Evolutionary conservation across 2,329 filamentous ascomycete species (phyloP).

Genomic region (Setomelanomma holmii): DNA sequence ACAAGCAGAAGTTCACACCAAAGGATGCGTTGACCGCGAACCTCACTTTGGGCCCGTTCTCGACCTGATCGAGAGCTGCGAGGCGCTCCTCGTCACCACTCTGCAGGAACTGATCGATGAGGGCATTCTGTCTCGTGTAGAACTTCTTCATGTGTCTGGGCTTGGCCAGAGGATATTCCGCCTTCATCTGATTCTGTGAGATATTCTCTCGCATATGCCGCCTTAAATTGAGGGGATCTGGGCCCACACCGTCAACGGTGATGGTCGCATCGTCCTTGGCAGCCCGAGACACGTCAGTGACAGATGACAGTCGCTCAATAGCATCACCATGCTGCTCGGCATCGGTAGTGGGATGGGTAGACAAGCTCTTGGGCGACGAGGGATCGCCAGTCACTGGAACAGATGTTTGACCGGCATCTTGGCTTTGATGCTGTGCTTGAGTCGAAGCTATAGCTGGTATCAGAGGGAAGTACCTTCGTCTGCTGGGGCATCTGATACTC

Average conservation of each 20-base stretch:
- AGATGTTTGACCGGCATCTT: constrained; percentile 37
- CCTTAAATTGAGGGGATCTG: constrained; percentile 48
- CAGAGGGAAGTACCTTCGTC: constrained; percentile 28
- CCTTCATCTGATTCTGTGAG: constrained; percentile 56
- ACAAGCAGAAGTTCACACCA: constrained; percentile 55
- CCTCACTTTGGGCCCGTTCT: constrained; percentile 53
- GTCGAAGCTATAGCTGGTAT: constrained; percentile 37
- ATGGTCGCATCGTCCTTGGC: constrained; percentile 31
- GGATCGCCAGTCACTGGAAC: constrained; percentile 31
- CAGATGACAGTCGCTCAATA: constrained; percentile 33
- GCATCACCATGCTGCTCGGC: constrained; percentile 30
- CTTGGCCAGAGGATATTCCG: constrained; percentile 54
- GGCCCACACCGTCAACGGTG: constrained; percentile 14
- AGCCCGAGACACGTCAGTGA: constrained; percentile 23
- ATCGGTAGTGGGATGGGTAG: constrained; percentile 26
- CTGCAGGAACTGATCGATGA: constrained; percentile 59
- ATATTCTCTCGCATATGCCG: constrained; percentile 44
- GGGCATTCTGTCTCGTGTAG: constrained; percentile 50
- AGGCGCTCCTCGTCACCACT: constrained; percentile 63
- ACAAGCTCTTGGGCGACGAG: constrained; percentile 26
- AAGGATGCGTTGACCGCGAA: constrained; percentile 50
- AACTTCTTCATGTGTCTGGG: constrained; percentile 51
- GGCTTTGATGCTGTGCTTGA: constrained; percentile 30
- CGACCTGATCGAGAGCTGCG: constrained; percentile 58
- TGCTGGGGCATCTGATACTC: constrained; percentile 28